These are phyloP conservation scores for Homolaphlyctis polyrhiza DNA, from an alignment of 371 early-diverging fungal species.

Conservation along the genomic window DNA sequence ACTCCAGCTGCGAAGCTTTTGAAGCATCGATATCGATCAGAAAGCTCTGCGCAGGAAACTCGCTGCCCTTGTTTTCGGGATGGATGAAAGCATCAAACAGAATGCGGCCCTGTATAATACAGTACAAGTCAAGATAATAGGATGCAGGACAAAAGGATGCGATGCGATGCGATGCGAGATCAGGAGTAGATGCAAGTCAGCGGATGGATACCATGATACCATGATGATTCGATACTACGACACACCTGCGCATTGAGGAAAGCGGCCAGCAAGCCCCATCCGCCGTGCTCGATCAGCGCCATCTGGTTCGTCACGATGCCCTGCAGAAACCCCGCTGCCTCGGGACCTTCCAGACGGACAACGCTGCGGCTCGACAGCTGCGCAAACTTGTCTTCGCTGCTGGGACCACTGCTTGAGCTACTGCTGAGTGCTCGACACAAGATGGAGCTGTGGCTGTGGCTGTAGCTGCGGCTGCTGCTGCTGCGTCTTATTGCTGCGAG, in stretches of 20 bases:
- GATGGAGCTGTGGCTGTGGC: neutral
- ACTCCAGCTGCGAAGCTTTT: conserved; percentile 41
- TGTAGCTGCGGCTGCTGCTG: neutral
- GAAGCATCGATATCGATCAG: conserved; percentile 72
- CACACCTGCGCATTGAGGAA: conserved; percentile 78
- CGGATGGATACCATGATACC: too few species aligned
- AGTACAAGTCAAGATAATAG: too few species aligned
- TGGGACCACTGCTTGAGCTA: neutral
- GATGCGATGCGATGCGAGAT: too few species aligned
- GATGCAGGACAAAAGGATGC: too few species aligned
- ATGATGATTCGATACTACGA: neutral
- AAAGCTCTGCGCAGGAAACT: conserved; percentile 54
- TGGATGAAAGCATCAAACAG: conserved; percentile 88
- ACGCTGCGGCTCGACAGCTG: conserved; percentile 10
- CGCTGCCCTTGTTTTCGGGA: conserved; percentile 57
- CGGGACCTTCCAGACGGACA: conserved; percentile 52
- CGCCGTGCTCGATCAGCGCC: conserved; percentile 61
- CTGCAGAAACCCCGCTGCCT: conserved; percentile 77
- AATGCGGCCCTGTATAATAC: conserved; percentile 62
- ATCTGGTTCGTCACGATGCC: conserved; percentile 89
- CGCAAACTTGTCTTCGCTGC: conserved; percentile 3
- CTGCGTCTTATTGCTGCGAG: neutral
- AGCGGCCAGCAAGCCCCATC: conserved; percentile 55
- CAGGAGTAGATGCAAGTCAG: too few species aligned
- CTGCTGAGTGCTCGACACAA: neutral